Base-by-base conservation (phyloP, 768 basidiomycete species). In the Mycena galopus region DNA sequence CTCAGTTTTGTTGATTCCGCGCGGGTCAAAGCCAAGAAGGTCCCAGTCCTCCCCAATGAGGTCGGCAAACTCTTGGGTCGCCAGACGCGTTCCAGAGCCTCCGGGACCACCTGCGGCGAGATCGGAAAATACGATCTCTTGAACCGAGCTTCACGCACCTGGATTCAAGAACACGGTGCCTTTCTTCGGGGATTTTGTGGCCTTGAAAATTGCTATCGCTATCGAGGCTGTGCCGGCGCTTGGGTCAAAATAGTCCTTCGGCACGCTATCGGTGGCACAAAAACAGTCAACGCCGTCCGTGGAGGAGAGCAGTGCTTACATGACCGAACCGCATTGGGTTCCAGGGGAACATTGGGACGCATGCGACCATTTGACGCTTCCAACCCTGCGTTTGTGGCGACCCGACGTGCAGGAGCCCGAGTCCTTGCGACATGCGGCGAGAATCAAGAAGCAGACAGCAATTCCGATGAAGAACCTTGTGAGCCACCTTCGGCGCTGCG, bases 1-100 rank as follows among this genome's bases (percentile, higher is more conserved):
- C 78, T 60, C 72, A 1, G 78, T 79, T 10, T 68, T 29, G 37
- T 76, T 76, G 59, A 79, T 76, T 3, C 76, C 80, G 55, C 80
- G 72, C 25, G 79, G 79, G 64, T 81, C 81, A 42, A 80, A 81
- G 4, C 79, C 79, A 10, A 81, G 61, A 8, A 81, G 39, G 61
- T 81, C 79, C 73, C 76, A 80, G 17, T 79, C 76, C 17, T 76
- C 69, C 6, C 81, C 81, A 37, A 81, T 65, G 29, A 79, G n/a
- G 19, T 75, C 69, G 25, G 75, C 74, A 8, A 79, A 25, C 1
- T 12, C 4, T 17, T n/a, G 16, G 0, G 37, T 42, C 9, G 78
- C 65, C 17, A 78, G 47, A 10, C 55, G 63, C 30, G 77, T 76
- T 17, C 79, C 79, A 37, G 78, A 73, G 27, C 74, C 77, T 21